phyloP scores from a whole-genome alignment of 176 grass and related monocot species.

The Phragmites australis region DNA sequence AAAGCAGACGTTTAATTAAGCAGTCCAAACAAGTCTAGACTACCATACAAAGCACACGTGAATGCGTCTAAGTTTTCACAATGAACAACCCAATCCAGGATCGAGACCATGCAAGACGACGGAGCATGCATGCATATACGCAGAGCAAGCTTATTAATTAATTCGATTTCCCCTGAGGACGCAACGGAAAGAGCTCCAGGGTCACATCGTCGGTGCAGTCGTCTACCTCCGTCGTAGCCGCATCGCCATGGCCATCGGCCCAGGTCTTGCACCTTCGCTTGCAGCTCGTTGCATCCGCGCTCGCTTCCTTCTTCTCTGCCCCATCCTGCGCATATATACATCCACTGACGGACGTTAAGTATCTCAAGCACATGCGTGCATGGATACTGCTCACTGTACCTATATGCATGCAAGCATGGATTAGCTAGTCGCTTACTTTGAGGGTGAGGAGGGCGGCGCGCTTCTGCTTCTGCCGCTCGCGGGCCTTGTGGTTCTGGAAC shows the following conservation, averaged over 20 bases:
- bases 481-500: constrained; percentile 98
- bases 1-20: not conserved
- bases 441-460: constrained; percentile 75
- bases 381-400: not conserved
- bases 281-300: constrained; percentile 24
- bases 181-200: constrained; percentile 91
- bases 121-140: not conserved
- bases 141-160: not conserved
- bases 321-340: not conserved
- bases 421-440: constrained; percentile 22
- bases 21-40: constrained; percentile 8
- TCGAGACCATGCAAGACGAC: not conserved
- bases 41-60: not conserved
- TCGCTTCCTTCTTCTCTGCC: constrained; percentile 19
- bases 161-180: constrained; percentile 63
- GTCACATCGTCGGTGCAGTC: constrained; percentile 39
- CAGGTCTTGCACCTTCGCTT: constrained; percentile 57
- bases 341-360: not conserved
- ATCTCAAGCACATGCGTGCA: not conserved
- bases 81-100: constrained; percentile 3
- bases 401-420: not conserved
- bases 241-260: constrained; percentile 2
- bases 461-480: constrained; percentile 97
- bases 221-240: not conserved
- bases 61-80: not conserved